phyloP scores from a whole-genome alignment of 106 monocot species.

The Phalaenopsis equestris region DNA sequence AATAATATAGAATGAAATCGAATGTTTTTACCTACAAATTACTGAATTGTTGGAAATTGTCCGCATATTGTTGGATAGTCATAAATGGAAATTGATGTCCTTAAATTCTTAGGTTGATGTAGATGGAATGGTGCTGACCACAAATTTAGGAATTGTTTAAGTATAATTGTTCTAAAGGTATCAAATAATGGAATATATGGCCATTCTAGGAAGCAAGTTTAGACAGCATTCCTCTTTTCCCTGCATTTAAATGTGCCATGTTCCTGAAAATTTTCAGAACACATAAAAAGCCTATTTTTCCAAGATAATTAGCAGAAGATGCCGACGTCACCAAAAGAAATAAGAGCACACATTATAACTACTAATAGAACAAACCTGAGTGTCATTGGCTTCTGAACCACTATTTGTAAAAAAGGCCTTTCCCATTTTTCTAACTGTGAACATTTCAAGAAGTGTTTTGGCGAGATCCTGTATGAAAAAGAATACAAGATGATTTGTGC shows the following conservation, averaged over 20 bases:
- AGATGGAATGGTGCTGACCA: no score
- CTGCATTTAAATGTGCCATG: not conserved
- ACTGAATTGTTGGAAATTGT: no score
- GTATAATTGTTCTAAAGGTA: not conserved
- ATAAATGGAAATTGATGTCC: no score
- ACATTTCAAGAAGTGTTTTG: conserved; percentile 68
- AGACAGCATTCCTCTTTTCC: not conserved
- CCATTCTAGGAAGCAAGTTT: not conserved
- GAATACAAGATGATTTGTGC: not conserved
- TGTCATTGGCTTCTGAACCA: conserved; percentile 98
- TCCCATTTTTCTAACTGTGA: conserved; percentile 90
- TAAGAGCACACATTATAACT: not conserved
- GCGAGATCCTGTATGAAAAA: conserved; percentile 74
- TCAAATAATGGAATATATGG: not conserved
- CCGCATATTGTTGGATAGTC: no score
- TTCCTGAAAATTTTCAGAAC: not conserved
- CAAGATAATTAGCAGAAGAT: not conserved
- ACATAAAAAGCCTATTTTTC: not conserved
- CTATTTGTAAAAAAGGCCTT: conserved; percentile 99
- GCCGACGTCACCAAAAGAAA: not conserved
- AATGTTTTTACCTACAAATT: no score
- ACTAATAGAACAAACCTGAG: conserved; percentile 52
- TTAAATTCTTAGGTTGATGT: no score
- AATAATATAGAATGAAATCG: no score
- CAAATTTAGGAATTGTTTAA: no score